Base-by-base conservation (phyloP, 1,284 basidiomycete genomes). In the Sporisorium graminicola region DNA sequence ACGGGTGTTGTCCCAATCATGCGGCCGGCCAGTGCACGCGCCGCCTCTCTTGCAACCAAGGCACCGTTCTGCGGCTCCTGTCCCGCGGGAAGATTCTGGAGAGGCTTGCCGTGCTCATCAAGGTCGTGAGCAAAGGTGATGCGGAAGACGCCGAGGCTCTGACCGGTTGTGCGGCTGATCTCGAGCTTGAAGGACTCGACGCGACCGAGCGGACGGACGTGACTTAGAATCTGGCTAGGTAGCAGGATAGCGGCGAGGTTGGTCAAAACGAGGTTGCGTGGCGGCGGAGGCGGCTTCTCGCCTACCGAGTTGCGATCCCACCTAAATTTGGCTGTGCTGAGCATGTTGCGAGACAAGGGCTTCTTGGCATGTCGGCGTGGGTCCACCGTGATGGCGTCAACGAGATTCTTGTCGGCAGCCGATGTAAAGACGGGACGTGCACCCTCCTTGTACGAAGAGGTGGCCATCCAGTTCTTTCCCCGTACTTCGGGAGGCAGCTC, bases 131-230 rank as follows among this genome's bases (percentile, higher is more conserved):
- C 86, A 84, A 90, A 98, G 71, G 90, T 90, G 79, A 98, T 89
- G 82, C 90, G 91, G 57, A 93, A 91, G 44, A 98, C 90, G 7
- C 95, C 95, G 4, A 98, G 89, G 16, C 92, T 90, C 70, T 90
- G 91, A 14, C 94, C 94, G 22, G 91, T 94, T 58, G 89, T 89
- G 52, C 90, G 89, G 86, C 97, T 93, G 69, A 92, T 90, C 83
- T 95, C 93, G 40, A 92, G 90, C 74, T 95, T 92, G 64, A 93
- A 91, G 13, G 91, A 89, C 12, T 88, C 81, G 78, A 96, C 88
- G 13, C 88, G 85, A 2, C 95, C 95, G 80, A 93, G 89, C 13
- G 87, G 81, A 5, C 88, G 86, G 82, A 97, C 92, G 81, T 92
- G 90, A 12, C 90, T 89, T 53, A 90, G 89, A 58, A 98, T 89